Evolutionary conservation across 169 alveolate genomes (phyloP).

Genomic region (Plasmodium berghei): DNA sequence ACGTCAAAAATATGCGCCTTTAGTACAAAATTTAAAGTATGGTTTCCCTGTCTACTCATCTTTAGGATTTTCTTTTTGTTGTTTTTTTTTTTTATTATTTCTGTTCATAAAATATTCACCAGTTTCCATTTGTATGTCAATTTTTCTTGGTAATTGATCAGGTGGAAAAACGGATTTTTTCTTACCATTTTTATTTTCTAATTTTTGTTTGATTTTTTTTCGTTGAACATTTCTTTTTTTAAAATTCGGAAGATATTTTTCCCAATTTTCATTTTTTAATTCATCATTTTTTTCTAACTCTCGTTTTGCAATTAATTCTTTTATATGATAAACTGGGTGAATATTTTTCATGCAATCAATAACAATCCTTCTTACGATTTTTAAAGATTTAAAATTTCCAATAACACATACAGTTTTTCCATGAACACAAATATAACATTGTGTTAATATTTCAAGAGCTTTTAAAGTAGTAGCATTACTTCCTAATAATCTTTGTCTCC

Average conservation of each 20-base stretch:
- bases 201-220: slow-evolving; percentile 81
- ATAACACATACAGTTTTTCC: slow-evolving; percentile 98
- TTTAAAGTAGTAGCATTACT: slow-evolving; percentile 99
- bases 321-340: slow-evolving; percentile 99
- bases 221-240: slow-evolving; percentile 95
- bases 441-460: slow-evolving; percentile 98
- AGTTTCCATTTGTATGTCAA: slow-evolving; percentile 96
- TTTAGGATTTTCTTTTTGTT: slow-evolving; percentile 27
- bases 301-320: slow-evolving; percentile 98
- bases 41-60: slow-evolving; percentile 8
- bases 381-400: slow-evolving; percentile 96
- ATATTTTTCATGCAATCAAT: slow-evolving; percentile 98
- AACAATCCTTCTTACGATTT: slow-evolving; percentile 95
- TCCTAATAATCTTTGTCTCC: slow-evolving; percentile 99
- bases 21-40: no score
- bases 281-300: slow-evolving; percentile 97
- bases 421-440: slow-evolving; percentile 98
- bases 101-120: slow-evolving; percentile 97
- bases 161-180: slow-evolving; percentile 55
- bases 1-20: no score
- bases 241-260: slow-evolving; percentile 98
- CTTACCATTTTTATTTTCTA: slow-evolving; percentile 38
- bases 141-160: slow-evolving; percentile 95
- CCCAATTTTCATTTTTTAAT: slow-evolving; percentile 95
- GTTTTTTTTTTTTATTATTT: slow-evolving; percentile 72